Percentiles rank a stretch among this genome's conserved stretches.
These are phyloP conservation scores for Monosporascus sp. DNA, from an alignment of 2,329 filamentous ascomycete genomes.

Conservation along the genomic window DNA sequence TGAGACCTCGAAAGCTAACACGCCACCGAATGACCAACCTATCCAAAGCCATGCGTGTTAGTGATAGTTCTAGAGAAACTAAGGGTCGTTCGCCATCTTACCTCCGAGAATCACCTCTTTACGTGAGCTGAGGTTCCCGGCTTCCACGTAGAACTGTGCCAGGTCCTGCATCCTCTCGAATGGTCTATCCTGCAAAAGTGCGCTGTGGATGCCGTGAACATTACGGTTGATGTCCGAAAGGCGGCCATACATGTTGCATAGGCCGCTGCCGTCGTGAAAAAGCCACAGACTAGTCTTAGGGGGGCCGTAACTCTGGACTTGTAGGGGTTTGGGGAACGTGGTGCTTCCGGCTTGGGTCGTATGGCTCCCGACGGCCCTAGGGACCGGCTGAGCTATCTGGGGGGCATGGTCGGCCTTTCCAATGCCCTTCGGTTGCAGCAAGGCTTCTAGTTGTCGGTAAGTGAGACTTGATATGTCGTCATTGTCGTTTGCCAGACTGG, in stretches of 20 bases:
- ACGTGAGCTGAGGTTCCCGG: conserved; percentile 5
- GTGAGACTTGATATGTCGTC: conserved; percentile 9
- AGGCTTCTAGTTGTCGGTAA: conserved; percentile 2
- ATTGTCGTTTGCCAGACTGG: conserved; percentile 11
- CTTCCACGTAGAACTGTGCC: conserved; percentile 12
- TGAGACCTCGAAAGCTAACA: conserved; percentile 43
- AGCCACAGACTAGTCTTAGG: conserved; percentile 14
- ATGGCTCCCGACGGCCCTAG: not conserved
- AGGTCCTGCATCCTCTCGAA: conserved; percentile 11
- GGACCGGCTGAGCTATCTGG: not conserved
- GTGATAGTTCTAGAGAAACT: not conserved
- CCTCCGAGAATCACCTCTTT: conserved; percentile 35
- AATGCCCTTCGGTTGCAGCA: not conserved
- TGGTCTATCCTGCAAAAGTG: conserved; percentile 1
- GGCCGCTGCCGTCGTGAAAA: conserved; percentile 26
- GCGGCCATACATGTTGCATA: conserved; percentile 10
- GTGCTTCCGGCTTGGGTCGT: not conserved
- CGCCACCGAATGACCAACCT: conserved; percentile 48
- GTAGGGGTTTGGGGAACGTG: not conserved
- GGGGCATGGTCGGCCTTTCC: not conserved
- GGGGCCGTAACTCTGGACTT: not conserved
- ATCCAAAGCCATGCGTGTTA: not conserved
- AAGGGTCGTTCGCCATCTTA: conserved; percentile 1
- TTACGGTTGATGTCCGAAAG: conserved; percentile 1
- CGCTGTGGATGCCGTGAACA: conserved; percentile 1